Evolutionary conservation across 331 rosid genomes (phyloP).

Genomic region (Malus hybrid): DNA sequence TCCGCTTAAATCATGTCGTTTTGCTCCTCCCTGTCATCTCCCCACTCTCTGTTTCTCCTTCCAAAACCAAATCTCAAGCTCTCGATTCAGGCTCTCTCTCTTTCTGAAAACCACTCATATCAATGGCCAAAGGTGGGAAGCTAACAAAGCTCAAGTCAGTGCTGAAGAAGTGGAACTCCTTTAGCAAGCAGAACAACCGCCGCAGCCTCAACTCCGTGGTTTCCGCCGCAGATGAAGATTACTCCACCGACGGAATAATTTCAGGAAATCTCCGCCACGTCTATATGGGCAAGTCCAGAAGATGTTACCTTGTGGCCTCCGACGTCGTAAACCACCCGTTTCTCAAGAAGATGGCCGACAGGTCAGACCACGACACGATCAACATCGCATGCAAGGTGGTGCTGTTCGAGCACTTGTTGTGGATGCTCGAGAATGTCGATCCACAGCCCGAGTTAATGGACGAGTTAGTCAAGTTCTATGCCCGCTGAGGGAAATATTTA

Average conservation of each 20-base stretch:
- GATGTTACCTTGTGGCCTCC: slow-evolving; percentile 61
- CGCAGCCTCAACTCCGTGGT: slow-evolving; percentile 53
- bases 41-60: no score
- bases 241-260: slow-evolving; percentile 18
- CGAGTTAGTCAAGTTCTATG: slow-evolving; percentile 77
- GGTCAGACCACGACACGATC: slow-evolving; percentile 42
- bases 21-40: no score
- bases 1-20: no score
- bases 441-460: slow-evolving; percentile 73
- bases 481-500: slow-evolving; percentile 25
- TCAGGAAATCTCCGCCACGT: slow-evolving; percentile 52
- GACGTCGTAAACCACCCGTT: slow-evolving; percentile 61
- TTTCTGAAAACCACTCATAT: neutral
- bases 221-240: slow-evolving; percentile 40
- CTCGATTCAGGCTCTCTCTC: neutral
- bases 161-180: slow-evolving; percentile 84
- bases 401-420: slow-evolving; percentile 72
- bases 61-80: no score
- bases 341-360: slow-evolving; percentile 63
- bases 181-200: slow-evolving; percentile 43
- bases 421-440: slow-evolving; percentile 94
- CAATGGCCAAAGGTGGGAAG: slow-evolving; percentile 75
- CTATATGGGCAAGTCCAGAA: slow-evolving; percentile 68
- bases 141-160: slow-evolving; percentile 64
- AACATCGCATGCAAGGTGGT: slow-evolving; percentile 78